These are phyloP conservation scores for Dimargaris xerosporica DNA, from an alignment of 192 early-diverging fungal genomes.

Conservation along the genomic window DNA sequence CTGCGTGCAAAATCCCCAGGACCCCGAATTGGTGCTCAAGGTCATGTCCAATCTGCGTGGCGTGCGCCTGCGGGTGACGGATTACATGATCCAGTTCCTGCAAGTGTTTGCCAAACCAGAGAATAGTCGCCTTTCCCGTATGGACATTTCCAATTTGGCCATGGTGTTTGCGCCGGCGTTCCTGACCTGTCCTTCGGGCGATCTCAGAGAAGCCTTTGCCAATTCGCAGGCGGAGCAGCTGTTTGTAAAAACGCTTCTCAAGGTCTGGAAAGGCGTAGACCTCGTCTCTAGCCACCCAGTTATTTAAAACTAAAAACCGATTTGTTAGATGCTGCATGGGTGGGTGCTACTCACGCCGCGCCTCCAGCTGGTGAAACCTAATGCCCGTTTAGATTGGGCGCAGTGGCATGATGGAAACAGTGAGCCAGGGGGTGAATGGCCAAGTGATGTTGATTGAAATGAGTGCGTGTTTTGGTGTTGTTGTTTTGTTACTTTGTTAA, in stretches of 20 bases:
- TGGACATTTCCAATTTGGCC: constrained; percentile 80
- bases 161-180: constrained; percentile 96
- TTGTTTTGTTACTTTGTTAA: too few species aligned
- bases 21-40: constrained; percentile 30
- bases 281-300: too few species aligned
- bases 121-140: constrained; percentile 69
- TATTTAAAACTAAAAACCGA: too few species aligned
- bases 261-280: constrained; percentile 13
- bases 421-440: too few species aligned
- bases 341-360: too few species aligned
- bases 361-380: too few species aligned
- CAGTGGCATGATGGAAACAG: too few species aligned
- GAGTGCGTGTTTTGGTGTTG: too few species aligned
- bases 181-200: constrained; percentile 66
- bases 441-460: too few species aligned
- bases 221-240: constrained; percentile 30
- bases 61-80: constrained; percentile 50
- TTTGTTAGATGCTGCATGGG: too few species aligned
- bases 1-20: constrained; percentile 53
- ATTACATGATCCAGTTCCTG: constrained; percentile 71
- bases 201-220: constrained; percentile 41
- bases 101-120: constrained; percentile 56
- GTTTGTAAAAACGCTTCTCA: constrained; percentile 26
- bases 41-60: constrained; percentile 36
- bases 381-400: too few species aligned